Evolutionary conservation across 2,329 filamentous ascomycete species (phyloP).

Genomic region (Trichophyton mentagrophytes): DNA sequence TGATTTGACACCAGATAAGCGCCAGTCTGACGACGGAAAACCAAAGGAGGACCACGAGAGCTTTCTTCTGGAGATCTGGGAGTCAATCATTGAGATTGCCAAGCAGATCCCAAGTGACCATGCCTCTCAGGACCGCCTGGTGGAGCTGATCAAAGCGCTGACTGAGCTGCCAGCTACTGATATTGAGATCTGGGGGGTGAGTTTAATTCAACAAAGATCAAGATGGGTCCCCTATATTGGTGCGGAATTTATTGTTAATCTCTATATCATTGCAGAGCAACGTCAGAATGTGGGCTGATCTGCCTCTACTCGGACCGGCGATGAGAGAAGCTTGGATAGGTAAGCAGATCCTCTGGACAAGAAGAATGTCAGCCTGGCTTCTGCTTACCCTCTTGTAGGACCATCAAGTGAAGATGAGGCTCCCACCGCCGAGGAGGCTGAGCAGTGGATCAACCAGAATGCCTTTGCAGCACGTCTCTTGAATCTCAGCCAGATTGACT

Average conservation of each 20-base stretch:
- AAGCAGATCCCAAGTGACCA: neutral
- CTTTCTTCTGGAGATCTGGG: neutral
- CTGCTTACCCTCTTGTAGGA: neutral
- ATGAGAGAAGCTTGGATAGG: slow-evolving; percentile 4
- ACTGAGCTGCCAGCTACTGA: neutral
- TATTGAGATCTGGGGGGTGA: neutral
- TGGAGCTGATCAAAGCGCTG: neutral
- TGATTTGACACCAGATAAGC: neutral
- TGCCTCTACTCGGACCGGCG: neutral
- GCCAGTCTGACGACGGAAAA: neutral
- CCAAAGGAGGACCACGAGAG: slow-evolving; percentile 1
- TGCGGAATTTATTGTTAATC: neutral
- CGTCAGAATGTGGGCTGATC: neutral
- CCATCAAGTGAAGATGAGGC: neutral
- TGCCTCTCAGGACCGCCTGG: slow-evolving; percentile 3
- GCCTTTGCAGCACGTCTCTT: slow-evolving; percentile 1
- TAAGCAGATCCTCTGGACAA: neutral
- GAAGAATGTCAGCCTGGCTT: neutral
- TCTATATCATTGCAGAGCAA: neutral
- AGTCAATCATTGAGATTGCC: neutral
- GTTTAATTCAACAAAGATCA: neutral
- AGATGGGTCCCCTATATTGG: too few species aligned
- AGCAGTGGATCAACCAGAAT: slow-evolving; percentile 2
- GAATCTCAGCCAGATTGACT: neutral
- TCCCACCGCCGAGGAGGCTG: neutral